phyloP scores from a whole-genome alignment of 164 flowering plant species.

The Piper betle region DNA sequence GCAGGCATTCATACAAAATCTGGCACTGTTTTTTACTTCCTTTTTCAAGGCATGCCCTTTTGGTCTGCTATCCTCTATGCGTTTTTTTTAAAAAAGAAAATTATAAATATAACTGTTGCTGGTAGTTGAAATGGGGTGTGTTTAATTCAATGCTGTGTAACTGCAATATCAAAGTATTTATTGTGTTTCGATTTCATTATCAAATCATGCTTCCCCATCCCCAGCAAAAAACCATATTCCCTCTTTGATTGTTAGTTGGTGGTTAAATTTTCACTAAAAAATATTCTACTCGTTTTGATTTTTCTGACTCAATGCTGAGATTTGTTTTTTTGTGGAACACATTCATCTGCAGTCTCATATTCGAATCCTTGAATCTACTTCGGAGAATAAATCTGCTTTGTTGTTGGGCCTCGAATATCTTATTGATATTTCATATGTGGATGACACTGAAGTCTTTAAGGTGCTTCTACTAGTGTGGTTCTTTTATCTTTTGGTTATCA shows the following conservation, averaged over 20 bases:
- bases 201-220: too few species aligned
- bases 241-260: too few species aligned
- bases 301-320: neutral
- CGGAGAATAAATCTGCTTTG: constrained; percentile 53
- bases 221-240: too few species aligned
- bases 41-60: constrained; percentile 59
- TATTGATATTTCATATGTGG: constrained; percentile 84
- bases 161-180: too few species aligned
- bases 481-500: neutral
- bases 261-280: too few species aligned
- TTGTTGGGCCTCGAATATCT: constrained; percentile 87
- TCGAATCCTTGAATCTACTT: constrained; percentile 59
- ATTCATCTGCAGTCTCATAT: constrained; percentile 59
- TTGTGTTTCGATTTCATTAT: too few species aligned
- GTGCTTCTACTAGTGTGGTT: constrained; percentile 15
- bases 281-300: neutral
- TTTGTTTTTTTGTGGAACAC: neutral
- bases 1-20: constrained; percentile 93
- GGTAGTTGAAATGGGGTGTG: too few species aligned
- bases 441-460: constrained; percentile 97
- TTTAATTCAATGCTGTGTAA: too few species aligned
- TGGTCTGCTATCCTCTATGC: too few species aligned
- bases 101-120: too few species aligned
- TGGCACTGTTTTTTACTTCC: constrained; percentile 91
- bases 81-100: too few species aligned